Base-by-base conservation (phyloP, 352 stramenopile genomes). In the Phytophthora brassicae region DNA sequence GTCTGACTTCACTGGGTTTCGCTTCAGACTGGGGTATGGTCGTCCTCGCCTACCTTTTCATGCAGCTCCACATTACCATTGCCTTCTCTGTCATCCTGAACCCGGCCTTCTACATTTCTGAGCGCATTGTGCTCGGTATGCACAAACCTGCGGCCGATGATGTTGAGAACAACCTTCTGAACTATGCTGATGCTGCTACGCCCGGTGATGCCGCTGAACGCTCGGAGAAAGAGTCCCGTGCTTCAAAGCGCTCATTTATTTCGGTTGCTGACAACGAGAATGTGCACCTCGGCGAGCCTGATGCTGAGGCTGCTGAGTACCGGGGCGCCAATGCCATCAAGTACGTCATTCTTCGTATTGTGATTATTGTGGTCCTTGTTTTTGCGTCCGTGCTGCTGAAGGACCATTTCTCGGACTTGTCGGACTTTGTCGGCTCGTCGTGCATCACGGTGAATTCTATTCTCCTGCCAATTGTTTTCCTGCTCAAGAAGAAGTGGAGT, bases 51-150 rank as follows among this genome's bases (percentile, higher is more conserved):
- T 86, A 78, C 53, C 49, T 76, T 28, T 81, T 79, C 67, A 84
- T 84, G 75, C 75, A 84, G 64, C 59, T 84, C 11, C 75, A 84
- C 54, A 80, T 84, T 39, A 79, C 73, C 24, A 81, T 84, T 53
- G 75, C 73, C 22, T 77, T 82, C 44, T 74, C 70, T 6, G 73
- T 82, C n/a, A 81, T 82, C 48, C 39, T 84, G 35, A 76, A 77
- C 54, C 75, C 75, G 2, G 75, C 72, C 14, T 62, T 84, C 26
- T 79, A 79, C 66, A 70, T 80, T 7, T 26, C 64, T n/a, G 74
- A 86, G 48, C 71, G 77, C n/a, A 50, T 81, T 9, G 26, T 86
- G 11, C 63, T 86, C 0, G 71, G 74, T 9, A 80, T 86, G 72
- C 72, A 86, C 66, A 70, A 80, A 51, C 6, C 63, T 17, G 28